Percentiles rank a stretch among this genome's conserved stretches.
Conservation (phyloP, 305 asterid species). For the Fraxinus baroniana region DNA sequence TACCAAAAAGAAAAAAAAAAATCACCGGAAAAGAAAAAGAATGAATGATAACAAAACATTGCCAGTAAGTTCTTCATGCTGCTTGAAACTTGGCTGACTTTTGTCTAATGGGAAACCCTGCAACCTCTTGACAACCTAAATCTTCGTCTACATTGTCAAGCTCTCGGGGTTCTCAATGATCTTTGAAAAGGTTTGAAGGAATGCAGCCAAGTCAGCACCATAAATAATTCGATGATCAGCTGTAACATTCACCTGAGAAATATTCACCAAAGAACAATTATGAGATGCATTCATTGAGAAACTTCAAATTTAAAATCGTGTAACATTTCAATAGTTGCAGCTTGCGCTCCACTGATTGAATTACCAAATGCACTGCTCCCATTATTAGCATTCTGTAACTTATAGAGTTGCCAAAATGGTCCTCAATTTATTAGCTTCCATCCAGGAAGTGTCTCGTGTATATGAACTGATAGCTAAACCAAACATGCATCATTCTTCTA, state of each 20-base stretch:
- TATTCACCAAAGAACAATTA: background rate
- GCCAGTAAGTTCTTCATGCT: slow-evolving; percentile 22
- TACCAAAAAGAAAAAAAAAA: background rate
- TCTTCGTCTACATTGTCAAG: slow-evolving; percentile 72
- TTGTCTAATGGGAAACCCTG: slow-evolving; percentile 10
- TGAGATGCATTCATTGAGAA: background rate
- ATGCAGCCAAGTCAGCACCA: slow-evolving; percentile 93
- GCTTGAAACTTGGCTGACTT: slow-evolving; percentile 8
- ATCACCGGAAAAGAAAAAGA: slow-evolving; percentile 1
- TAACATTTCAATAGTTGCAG: background rate
- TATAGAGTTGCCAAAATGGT: background rate
- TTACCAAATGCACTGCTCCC: background rate
- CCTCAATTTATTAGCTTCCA: background rate
- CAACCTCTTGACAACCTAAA: slow-evolving; percentile 9
- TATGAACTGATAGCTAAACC: background rate
- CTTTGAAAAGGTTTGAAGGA: slow-evolving; percentile 77
- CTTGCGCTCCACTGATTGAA: background rate
- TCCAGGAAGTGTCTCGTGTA: background rate
- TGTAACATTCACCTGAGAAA: slow-evolving; percentile 72
- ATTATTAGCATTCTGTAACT: background rate
- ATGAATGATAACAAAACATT: slow-evolving; percentile 15
- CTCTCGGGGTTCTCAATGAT: slow-evolving; percentile 81
- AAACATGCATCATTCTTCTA: background rate
- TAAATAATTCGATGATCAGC: slow-evolving; percentile 87
- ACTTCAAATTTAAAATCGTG: background rate